Evolutionary conservation across 306 rosid genomes (phyloP), one percentile per base, ranked within the genome.

Genomic region (Cucumis sativus): DNA sequence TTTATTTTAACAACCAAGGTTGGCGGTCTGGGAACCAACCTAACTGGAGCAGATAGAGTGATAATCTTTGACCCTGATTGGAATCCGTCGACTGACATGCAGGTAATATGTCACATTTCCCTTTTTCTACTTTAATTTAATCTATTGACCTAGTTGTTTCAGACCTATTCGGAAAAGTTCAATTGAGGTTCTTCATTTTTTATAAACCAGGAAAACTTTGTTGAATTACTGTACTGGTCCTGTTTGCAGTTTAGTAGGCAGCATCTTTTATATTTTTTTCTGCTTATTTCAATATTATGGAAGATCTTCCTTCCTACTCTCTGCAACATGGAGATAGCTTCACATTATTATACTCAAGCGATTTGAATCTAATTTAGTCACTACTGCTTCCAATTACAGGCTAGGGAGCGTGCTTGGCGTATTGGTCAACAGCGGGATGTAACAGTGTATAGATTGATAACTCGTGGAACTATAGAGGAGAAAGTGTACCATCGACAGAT

Each of bases 381-480:
- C 23, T 9, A 63, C 8, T 47, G 16, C 18, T 77, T 5, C 60
- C 54, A n/a, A 37, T 76, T 59, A 80, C 85, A 95, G 99, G 99
- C 99, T 64, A 90, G 97, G 80, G 99, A 92, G 84, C 93, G 97
- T 51, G 97, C 99, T 69, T 95, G 97, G 99, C 92, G 99, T 79
- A 92, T 95, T 74, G 99, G 99, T 87, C 99, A 95, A 89, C 88
- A 89, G 83, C 89, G 92, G 78, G 99, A 95, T 75, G 99, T 95
- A 23, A 92, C 93, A 47, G 87, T 95, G 54, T 95, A 92, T 81
- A 92, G 99, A 85, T 88, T 92, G 85, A 92, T 95, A 77, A 95
- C 97, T 15, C 90, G 97, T 43, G 97, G 99, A 83, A 92, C 99
- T 55, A 91, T 95, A 76, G 97, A 95, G 88, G 99, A 92, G 89